Conservation (phyloP, 2,329 filamentous ascomycete species). For the Colletotrichum phormii region DNA sequence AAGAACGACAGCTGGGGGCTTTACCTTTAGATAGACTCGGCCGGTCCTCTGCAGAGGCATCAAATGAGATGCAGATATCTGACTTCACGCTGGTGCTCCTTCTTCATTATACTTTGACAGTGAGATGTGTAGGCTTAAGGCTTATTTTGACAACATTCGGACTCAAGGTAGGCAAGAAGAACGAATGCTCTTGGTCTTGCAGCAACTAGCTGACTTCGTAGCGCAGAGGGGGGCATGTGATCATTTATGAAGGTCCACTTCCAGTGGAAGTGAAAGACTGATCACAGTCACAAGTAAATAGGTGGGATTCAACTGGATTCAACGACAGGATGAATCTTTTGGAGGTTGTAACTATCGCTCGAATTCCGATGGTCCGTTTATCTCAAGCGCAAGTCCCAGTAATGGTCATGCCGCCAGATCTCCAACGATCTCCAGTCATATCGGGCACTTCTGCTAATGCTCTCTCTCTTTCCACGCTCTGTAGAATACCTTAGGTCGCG, state of each 20-base stretch:
- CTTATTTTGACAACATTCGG: not conserved
- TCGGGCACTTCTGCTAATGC: not conserved
- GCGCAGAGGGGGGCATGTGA: too few relatives aligned
- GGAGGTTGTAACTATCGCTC: not conserved
- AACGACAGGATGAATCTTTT: not conserved
- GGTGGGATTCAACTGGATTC: not conserved
- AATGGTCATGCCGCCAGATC: not conserved
- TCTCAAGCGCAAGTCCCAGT: not conserved
- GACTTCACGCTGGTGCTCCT: not conserved
- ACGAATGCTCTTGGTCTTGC: not conserved
- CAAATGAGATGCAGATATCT: conserved; percentile 26
- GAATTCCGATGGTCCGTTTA: not conserved
- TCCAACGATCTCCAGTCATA: not conserved
- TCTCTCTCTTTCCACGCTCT: not conserved
- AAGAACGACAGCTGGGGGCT: not conserved
- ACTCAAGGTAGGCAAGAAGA: not conserved
- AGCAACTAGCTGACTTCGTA: too few relatives aligned
- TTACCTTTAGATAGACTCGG: not conserved
- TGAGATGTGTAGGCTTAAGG: not conserved
- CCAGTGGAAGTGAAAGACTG: not conserved
- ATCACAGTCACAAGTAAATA: not conserved
- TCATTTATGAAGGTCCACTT: too few relatives aligned
- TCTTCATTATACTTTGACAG: not conserved
- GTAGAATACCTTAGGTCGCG: not conserved
- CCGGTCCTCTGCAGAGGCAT: not conserved